Base-by-base conservation (phyloP, 176 grass and related monocot species). In the Paspalum notatum region DNA sequence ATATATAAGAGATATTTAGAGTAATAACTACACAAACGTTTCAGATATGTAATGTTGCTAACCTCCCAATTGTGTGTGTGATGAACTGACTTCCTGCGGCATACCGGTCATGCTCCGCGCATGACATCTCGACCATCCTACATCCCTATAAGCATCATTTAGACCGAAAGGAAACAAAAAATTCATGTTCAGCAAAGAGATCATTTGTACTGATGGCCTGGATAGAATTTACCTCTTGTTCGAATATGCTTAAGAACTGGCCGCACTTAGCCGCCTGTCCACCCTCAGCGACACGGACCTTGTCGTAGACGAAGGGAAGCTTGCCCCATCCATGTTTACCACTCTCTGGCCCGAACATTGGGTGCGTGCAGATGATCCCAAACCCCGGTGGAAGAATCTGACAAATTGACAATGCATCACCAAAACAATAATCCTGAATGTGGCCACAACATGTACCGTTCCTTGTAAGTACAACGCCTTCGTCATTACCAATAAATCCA, bases 31-130 rank as follows among this genome's bases (percentile, higher is more conserved):
- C 7, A 20, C 50, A 82, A 52, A 0, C 43, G 15, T 62, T 51
- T 20, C 8, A 82, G 32, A 45, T 39, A 9, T 25, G 57, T 37
- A 68, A 75, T 74, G 63, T 44, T 59, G 57, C 62, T 45, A n/a
- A 91, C 92, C 92, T 91, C 64, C 89, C 86, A 51, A 94, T 87
- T 60, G 92, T 94, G 47, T 94, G 89, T 0, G 92, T 94, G 81
- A 94, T 89, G 62, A 94, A 91, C 65, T 94, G 92, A 60, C 80
- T 94, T 8, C 92, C 86, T 0, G 89, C 92, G 0, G 92, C 89
- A 3, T 91, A 73, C 9, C 52, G 72, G 74, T 94, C 92, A 75
- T 94, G 92, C 61, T 91, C 89, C 7, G 69, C 83, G 8, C 92
- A 94, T 7, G 84, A 66, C 86, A 89, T 91, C 86, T 91, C 86